Conservation (phyloP, 129 eudicot genomes). For the Helianthus tuberosus region DNA sequence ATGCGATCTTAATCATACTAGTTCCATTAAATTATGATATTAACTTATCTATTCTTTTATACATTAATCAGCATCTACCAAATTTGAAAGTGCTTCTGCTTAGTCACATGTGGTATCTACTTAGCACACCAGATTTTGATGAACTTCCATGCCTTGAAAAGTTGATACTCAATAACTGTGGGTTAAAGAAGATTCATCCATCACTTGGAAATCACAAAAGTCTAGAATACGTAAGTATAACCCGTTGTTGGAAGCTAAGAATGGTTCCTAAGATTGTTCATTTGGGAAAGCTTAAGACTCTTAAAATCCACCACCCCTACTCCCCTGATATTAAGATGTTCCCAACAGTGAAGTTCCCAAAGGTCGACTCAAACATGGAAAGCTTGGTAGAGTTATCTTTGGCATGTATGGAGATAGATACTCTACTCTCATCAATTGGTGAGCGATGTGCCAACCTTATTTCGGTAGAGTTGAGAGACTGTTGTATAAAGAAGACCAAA, state of each 20-base stretch:
- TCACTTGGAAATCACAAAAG: no score
- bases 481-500: neutral
- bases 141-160: neutral
- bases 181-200: neutral
- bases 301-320: neutral
- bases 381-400: neutral
- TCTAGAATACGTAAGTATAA: neutral
- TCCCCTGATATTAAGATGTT: neutral
- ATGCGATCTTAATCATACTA: no score
- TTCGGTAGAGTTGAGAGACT: neutral
- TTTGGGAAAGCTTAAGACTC: neutral
- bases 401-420: neutral
- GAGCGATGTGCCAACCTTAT: no score
- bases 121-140: neutral
- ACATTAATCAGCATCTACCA: neutral
- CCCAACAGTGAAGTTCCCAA: neutral
- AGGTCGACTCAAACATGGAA: conserved; percentile 7
- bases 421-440: no score
- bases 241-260: neutral
- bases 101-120: neutral
- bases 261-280: neutral
- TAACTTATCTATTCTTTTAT: neutral
- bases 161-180: neutral
- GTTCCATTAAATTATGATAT: neutral
- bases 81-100: neutral